Conservation (phyloP, 495 filamentous ascomycete species). For the Xylaria venustula region DNA sequence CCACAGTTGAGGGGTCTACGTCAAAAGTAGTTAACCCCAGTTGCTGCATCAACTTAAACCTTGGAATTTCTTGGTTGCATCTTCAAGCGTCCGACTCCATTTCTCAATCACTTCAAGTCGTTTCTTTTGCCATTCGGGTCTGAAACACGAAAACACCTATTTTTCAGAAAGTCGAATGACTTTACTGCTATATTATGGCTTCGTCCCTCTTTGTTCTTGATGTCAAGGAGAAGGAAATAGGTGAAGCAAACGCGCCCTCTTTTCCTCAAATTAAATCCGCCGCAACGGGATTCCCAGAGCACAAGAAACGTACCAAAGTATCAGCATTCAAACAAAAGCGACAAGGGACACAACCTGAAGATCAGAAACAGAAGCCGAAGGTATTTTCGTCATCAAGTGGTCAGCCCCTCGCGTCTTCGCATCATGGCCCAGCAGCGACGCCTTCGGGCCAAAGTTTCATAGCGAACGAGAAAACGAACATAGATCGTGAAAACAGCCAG, state of each 20-base stretch:
- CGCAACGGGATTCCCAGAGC: slow-evolving; percentile 79
- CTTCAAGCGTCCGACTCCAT: too few species aligned
- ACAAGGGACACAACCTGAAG: slow-evolving; percentile 21
- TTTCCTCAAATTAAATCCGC: slow-evolving; percentile 59
- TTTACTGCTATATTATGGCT: slow-evolving; percentile 32
- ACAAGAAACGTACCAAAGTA: slow-evolving; percentile 68
- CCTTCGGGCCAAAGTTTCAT: slow-evolving; percentile 19
- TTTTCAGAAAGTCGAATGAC: neutral
- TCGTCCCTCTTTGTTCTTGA: slow-evolving; percentile 62
- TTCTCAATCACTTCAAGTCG: too few species aligned
- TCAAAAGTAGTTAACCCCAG: too few species aligned
- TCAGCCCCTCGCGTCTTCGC: slow-evolving; percentile 1
- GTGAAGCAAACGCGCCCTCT: slow-evolving; percentile 56
- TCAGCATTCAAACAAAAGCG: slow-evolving; percentile 79
- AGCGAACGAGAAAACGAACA: slow-evolving; percentile 61
- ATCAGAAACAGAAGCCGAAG: slow-evolving; percentile 16
- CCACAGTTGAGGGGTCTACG: slow-evolving; percentile 3
- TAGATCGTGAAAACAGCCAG: slow-evolving; percentile 79
- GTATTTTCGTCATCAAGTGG: slow-evolving; percentile 11
- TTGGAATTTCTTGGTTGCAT: neutral
- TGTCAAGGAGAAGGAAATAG: slow-evolving; percentile 69
- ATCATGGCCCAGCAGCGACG: neutral
- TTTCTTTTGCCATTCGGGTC: neutral
- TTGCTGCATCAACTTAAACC: too few species aligned
- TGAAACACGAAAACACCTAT: neutral